These are phyloP conservation scores for Hortiboletus flavorubellus DNA, from an alignment of 768 basidiomycete genomes.

Conservation along the genomic window DNA sequence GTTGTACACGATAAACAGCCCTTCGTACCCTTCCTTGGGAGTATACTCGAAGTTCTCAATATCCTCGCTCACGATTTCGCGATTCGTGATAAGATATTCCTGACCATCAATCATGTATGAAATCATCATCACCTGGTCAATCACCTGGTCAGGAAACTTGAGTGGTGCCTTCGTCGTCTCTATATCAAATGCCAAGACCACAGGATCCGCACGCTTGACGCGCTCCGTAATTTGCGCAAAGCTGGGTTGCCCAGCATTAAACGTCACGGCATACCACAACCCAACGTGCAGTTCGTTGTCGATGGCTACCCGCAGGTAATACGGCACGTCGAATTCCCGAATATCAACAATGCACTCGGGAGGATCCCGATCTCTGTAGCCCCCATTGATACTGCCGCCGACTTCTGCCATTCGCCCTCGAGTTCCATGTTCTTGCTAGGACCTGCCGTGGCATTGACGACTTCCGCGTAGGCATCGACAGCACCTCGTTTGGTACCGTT, in stretches of 20 bases:
- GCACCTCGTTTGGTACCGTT: slow-evolving; percentile 93
- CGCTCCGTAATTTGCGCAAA: slow-evolving; percentile 73
- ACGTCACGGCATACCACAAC: slow-evolving; percentile 92
- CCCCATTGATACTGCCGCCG: slow-evolving; percentile 36
- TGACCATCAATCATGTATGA: slow-evolving; percentile 99
- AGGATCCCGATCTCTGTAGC: slow-evolving; percentile 70
- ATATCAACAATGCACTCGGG: slow-evolving; percentile 90
- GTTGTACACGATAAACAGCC: slow-evolving; percentile 94
- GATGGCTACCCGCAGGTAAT: slow-evolving; percentile 98
- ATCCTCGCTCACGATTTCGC: slow-evolving; percentile 95
- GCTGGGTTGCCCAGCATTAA: slow-evolving; percentile 73
- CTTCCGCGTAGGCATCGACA: slow-evolving; percentile 96
- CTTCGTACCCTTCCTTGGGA: slow-evolving; percentile 96
- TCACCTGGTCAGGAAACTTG: slow-evolving; percentile 94
- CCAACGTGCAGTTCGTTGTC: slow-evolving; percentile 98
- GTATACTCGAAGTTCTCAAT: slow-evolving; percentile 99
- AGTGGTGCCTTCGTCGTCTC: slow-evolving; percentile 99
- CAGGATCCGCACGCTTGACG: slow-evolving; percentile 97
- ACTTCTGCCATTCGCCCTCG: slow-evolving; percentile 61
- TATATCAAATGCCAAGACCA: slow-evolving; percentile 99
- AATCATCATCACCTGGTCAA: slow-evolving; percentile 99
- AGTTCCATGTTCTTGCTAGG: slow-evolving; percentile 66
- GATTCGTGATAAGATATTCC: slow-evolving; percentile 95
- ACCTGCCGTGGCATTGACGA: slow-evolving; percentile 74
- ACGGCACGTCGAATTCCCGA: slow-evolving; percentile 95